Evolutionary conservation across 2,329 filamentous ascomycete genomes (phyloP), one percentile per base, ranked within the genome.

Genomic region (Aspergillus jensenii): DNA sequence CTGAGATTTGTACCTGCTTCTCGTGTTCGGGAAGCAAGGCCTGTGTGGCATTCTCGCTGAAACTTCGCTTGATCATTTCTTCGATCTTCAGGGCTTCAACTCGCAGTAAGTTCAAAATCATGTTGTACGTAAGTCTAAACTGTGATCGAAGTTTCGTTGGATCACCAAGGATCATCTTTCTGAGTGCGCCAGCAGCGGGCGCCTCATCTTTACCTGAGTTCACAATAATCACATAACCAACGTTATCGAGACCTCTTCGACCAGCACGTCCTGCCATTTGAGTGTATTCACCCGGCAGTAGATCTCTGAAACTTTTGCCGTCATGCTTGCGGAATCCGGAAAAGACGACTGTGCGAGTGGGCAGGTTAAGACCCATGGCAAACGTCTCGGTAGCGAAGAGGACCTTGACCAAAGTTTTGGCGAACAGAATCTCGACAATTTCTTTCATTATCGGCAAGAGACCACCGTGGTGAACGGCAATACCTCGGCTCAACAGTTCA

Each of bases 31-130:
- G 95, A 1, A 98, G 81, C 12, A 98, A 78, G 61, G 96, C 93
- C 71, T 99, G 95, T 0, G 93, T 98, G 23, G 93, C 93, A 75
- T 99, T 95, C 74, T 99, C 95, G 52, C 93, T 97, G 81, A 99
- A 99, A 74, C 93, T 97, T 64, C 95, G 89, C 82, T 99, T 99
- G 80, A 99, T 99, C 95, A 99, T 99, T 76, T 99, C 95, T 74
- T 99, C 95, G 66, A 99, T 98, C 79, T 97, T 98, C 64, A 99
- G 78, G 2, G 95, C 95, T 74, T 99, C 95, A 2, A 99, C 95
- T 37, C 95, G 89, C 49, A 99, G 81, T 33, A 99, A 81, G 70
- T 98, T 99, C 31, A 99, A 80, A 60, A 99, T 99, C 95, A 99
- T 99, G 77, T 98, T 99, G 81, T 99, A 99, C 0, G 96, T 99